Conservation (phyloP, 345 rosid genomes). For the Orychophragmus violaceus region DNA sequence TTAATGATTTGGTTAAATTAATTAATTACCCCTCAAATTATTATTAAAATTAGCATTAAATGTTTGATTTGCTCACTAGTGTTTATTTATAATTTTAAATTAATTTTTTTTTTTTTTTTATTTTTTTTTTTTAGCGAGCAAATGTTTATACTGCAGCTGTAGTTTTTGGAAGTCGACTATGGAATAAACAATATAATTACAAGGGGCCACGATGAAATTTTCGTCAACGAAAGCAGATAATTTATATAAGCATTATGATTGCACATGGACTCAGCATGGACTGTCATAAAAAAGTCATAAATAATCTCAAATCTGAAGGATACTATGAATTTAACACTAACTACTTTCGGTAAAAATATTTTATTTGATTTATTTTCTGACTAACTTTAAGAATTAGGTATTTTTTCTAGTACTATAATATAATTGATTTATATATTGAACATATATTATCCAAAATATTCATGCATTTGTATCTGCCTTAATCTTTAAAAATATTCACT, state of each 20-base stretch:
- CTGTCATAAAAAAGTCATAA: background rate
- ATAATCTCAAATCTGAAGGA: background rate
- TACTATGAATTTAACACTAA: background rate
- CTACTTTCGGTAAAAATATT: background rate
- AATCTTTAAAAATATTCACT: background rate
- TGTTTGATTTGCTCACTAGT: background rate
- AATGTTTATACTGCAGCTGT: background rate
- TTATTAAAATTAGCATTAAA: no score
- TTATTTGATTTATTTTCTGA: background rate
- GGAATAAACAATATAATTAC: conserved; percentile 1
- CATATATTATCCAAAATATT: background rate
- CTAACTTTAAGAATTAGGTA: no score
- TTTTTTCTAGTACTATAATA: background rate
- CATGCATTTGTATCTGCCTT: background rate
- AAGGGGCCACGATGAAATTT: conserved; percentile 9
- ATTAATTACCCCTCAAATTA: background rate
- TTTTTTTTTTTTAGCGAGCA: background rate
- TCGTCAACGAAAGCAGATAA: conserved; percentile 12
- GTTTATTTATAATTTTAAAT: background rate
- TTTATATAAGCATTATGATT: background rate
- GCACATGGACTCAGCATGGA: conserved; percentile 16
- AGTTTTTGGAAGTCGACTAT: background rate
- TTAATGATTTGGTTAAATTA: background rate
- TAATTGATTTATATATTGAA: background rate
- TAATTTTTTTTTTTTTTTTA: background rate